Evolutionary conservation across 2,329 filamentous ascomycete genomes (phyloP), one percentile per base, ranked within the genome.

Genomic region (Botrytis deweyae): DNA sequence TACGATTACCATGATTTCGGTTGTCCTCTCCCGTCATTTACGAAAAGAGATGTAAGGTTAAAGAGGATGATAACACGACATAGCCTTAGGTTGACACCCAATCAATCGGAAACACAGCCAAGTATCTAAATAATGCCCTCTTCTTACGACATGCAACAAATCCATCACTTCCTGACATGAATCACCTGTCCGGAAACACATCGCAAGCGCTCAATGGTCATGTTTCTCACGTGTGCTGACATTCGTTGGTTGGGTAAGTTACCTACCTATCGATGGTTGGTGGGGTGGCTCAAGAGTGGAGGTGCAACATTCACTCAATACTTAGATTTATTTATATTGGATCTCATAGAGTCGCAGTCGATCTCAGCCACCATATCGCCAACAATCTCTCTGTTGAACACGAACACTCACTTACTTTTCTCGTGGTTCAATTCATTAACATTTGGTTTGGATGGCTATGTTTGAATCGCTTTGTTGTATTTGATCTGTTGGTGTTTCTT

Each of bases 301-400:
- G 44, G 12, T 25, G 29, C 18, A 52, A n/a, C 20, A 44, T 64
- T 22, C 55, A 49, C 63, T 66, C 29, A 42, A 42, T 42, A 42
- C 4, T 42, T 14, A 42, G 40, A 14, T 49, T 44, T 65, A 46
- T 49, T 25, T 36, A 36, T 38, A 25, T n/a, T 36, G 64, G 64
- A 52, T 52, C 64, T 67, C 44, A 38, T 4, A 67, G 44, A 14
- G 44, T 67, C 46, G 46, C 65, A 67, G 46, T n/a, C n/a, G 29
- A 55, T 67, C 46, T 67, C 65, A 52, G 65, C 65, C 65, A 67
- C 65, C 29, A 67, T 36, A 49, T 38, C 44, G n/a, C 64, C 36
- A 67, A 67, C 33, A 14, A 4, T 20, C 16, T 38, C 55, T 55
- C 20, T 25, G 12, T 12, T 44, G 44, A 38, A 67, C 22, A 67